These are phyloP conservation scores for Chrysoporthe cubensis DNA, from an alignment of 2,329 filamentous ascomycete species.

Conservation along the genomic window DNA sequence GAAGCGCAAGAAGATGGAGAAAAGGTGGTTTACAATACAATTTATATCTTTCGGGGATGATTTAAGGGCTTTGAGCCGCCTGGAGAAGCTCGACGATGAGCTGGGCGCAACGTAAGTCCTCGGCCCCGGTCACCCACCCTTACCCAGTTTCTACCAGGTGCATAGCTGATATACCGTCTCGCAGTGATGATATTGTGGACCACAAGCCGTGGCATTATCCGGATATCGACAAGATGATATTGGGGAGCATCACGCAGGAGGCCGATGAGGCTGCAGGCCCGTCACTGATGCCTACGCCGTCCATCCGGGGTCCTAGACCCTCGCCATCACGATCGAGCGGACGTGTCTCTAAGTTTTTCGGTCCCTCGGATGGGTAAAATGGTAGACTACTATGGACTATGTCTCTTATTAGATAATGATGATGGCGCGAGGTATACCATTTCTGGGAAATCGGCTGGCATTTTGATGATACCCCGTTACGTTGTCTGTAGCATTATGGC, in stretches of 20 bases:
- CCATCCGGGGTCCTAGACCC: background rate
- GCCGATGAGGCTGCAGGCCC: slow-evolving; percentile 4
- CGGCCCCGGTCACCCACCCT: background rate
- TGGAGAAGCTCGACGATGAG: background rate
- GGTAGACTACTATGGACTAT: background rate
- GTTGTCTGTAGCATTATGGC: background rate
- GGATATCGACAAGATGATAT: background rate
- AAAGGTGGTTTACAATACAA: slow-evolving; percentile 1
- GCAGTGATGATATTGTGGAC: slow-evolving; percentile 6
- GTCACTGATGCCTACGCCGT: background rate
- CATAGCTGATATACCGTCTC: background rate
- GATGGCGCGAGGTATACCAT: background rate
- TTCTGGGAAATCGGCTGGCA: background rate
- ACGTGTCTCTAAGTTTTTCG: background rate
- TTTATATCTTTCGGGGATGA: slow-evolving; percentile 4
- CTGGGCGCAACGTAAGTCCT: background rate
- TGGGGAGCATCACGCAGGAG: slow-evolving; percentile 5
- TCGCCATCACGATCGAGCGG: background rate
- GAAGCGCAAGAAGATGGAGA: background rate
- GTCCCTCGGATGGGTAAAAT: background rate
- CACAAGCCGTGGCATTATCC: background rate
- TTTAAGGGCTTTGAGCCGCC: background rate
- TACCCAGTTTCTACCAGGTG: background rate
- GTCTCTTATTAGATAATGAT: background rate
- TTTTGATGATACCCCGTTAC: background rate